Base-by-base conservation (phyloP, 2,329 filamentous ascomycete genomes). In the Dothiorella sarmentorum region DNA sequence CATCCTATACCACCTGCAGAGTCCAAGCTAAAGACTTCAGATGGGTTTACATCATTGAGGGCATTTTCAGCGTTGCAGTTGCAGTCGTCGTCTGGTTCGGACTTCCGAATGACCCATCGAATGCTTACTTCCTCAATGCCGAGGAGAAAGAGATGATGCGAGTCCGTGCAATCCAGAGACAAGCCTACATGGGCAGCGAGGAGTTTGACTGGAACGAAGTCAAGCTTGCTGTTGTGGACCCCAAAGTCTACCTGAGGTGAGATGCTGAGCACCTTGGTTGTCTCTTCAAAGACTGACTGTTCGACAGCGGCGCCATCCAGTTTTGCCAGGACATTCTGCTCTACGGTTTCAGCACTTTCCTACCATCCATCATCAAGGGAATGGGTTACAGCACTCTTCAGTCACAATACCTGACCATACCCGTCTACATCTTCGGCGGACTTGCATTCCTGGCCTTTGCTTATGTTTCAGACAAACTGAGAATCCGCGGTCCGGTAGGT, bases 301-400 rank as follows among this genome's bases (percentile, higher is more conserved):
- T 40, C 17, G 15, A 37, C 44, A 80, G 61, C 59, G 77, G 75
- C 4, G 61, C 69, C 22, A 79, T 79, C 17, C 79, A 82, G 45
- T 82, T 83, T 65, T 81, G 78, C 52, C 76, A 79, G 59, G 78
- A 81, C 59, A 78, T 80, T 24, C 68, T 81, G 42, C 71, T 81
- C 0, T 84, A 82, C 64, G 82, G 81, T n/a, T 83, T 84, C 67
- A 79, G 76, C 62, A 84, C 80, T 9, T 85, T 85, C 65, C 69
- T 84, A 3, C 83, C 83, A 2, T 78, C 78, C 1, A 84, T 85
- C 62, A 72, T 85, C 47, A 72, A 75, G 40, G 74, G 73, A 29
- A 78, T 83, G 67, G 80, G 81, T 2, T 83, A 81, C 63, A 68
- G 73, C 35, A 75, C 73, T n/a, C 69, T 83, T 18, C 71, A 79